Evolutionary conservation across 768 basidiomycete species (phyloP), one percentile per base, ranked within the genome.

Genomic region (Sistotremastrum niveocremeum): DNA sequence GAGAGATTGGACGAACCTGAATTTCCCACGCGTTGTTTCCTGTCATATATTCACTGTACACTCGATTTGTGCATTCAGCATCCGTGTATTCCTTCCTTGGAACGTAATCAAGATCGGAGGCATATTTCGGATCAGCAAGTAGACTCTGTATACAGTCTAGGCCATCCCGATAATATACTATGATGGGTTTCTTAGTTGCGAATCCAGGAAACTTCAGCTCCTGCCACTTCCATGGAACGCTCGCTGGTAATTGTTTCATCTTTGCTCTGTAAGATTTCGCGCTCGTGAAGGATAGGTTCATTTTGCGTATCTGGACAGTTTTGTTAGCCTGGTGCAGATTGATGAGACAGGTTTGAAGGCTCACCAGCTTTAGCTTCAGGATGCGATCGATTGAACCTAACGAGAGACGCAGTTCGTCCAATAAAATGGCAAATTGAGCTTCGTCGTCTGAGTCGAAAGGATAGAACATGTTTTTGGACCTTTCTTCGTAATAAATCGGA

Each of bases 391-490:
- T 58, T 4, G 48, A 49, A 7, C 49, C 46, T 60, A 63, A 58
- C 36, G 60, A 63, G 36, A 66, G 46, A 12, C 49, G 39, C 4
- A 58, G 60, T 4, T 44, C 47, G 11, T 58, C 45, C 0, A 65
- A 53, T 48, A 57, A 66, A 4, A 49, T 55, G 5, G 53, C 61
- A 4, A 64, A 34, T 50, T 65, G 53, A 64, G 64, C 66, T 42
- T 67, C 63, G 1, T 47, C 48, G 9, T 52, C 45, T 7, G 55
- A 57, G 4, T 54, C 49, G 48, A 62, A 67, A 11, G 61, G 65
- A 42, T 62, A 65, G 43, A 56, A 64, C 0, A 56, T 37, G 41
- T 63, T 65, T 1, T 49, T 20, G 9, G 29, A 40, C 8, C 57
- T 31, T 29, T 56, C 12, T 1, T 44, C 30, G 4, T 57, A 50